These are phyloP conservation scores for Penicillium hordei DNA, from an alignment of 2,329 filamentous ascomycete species.

Conservation along the genomic window DNA sequence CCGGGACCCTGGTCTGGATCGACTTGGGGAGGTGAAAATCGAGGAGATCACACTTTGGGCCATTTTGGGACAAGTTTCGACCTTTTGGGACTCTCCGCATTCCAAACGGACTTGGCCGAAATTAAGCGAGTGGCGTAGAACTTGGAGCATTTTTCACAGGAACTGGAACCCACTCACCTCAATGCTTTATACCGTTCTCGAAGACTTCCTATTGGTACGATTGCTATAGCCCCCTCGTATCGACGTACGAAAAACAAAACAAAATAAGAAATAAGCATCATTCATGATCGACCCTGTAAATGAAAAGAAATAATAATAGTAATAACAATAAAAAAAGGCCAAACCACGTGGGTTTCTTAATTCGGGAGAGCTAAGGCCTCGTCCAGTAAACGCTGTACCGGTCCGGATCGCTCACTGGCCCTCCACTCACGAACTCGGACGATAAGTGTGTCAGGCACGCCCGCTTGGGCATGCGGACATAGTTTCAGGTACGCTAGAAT, in stretches of 20 bases:
- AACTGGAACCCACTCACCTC: background rate
- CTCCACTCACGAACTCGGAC: constrained; percentile 36
- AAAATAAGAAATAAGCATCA: background rate
- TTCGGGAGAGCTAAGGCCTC: constrained; percentile 25
- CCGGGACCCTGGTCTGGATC: constrained; percentile 14
- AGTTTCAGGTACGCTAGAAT: constrained; percentile 34
- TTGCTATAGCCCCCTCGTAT: background rate
- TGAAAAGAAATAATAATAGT: background rate
- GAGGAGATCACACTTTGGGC: background rate
- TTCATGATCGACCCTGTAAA: background rate
- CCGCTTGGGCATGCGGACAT: constrained; percentile 13
- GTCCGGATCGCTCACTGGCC: constrained; percentile 40
- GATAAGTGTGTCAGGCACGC: constrained; percentile 19
- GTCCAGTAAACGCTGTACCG: constrained; percentile 37
- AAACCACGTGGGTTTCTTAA: constrained; percentile 12
- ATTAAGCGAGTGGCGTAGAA: constrained; percentile 28
- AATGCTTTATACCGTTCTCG: too few species aligned
- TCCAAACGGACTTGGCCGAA: constrained; percentile 26
- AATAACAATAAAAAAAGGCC: background rate
- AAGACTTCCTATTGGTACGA: background rate
- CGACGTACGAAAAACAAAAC: background rate
- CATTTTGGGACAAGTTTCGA: background rate
- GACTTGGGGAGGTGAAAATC: background rate
- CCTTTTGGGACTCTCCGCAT: constrained; percentile 6
- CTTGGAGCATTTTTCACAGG: constrained; percentile 4